Conservation (phyloP, 148 eudicot species). For the Arbutus unedo region DNA sequence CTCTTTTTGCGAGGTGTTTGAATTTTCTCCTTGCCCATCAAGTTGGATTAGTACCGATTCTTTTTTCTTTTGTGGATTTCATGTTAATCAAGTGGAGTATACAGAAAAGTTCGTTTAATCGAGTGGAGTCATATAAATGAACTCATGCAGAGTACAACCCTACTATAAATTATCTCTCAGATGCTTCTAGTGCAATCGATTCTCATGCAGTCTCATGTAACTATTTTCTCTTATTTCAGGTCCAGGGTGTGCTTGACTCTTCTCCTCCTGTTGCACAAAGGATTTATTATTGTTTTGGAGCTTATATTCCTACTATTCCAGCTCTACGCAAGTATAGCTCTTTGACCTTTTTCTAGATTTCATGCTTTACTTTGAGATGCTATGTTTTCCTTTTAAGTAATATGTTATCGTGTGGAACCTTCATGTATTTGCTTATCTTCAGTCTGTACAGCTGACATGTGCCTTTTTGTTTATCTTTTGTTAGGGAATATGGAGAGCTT, state of each 20-base stretch:
- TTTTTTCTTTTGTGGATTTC: background rate
- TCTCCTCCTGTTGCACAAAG: conserved; percentile 62
- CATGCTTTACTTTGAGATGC: background rate
- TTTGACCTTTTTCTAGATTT: conserved; percentile 11
- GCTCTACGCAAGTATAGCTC: conserved; percentile 64
- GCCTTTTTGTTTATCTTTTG: background rate
- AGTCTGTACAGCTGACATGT: background rate
- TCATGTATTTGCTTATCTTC: background rate
- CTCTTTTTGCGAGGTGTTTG: background rate
- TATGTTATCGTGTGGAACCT: background rate
- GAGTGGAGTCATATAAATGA: background rate
- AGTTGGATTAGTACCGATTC: background rate
- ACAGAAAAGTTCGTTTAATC: background rate
- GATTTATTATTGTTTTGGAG: conserved; percentile 65
- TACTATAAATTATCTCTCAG: too few relatives aligned
- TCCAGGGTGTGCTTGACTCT: conserved; percentile 48
- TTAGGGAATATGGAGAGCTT: conserved; percentile 89
- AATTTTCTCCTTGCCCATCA: background rate
- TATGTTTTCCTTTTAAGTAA: background rate
- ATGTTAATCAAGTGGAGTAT: background rate
- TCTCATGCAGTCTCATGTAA: conserved; percentile 4
- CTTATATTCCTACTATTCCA: conserved; percentile 68
- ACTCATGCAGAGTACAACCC: background rate
- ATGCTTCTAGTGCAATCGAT: background rate
- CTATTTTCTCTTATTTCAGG: conserved; percentile 41